phyloP scores from a whole-genome alignment of 2,329 filamentous ascomycete species.

The Ustulina deusta region DNA sequence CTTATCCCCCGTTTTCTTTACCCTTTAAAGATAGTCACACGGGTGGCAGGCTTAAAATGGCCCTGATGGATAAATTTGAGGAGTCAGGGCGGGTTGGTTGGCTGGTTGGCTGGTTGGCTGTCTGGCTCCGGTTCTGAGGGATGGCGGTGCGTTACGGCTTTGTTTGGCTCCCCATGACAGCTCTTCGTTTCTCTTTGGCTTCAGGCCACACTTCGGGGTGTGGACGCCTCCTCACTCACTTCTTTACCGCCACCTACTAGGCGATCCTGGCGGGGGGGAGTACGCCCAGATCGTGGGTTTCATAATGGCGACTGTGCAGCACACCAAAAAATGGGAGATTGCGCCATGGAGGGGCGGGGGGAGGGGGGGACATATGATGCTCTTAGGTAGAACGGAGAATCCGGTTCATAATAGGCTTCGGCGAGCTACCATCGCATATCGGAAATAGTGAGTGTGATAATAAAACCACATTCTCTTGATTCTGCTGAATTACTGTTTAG shows the following conservation, averaged over 20 bases:
- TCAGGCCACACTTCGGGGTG: conserved; percentile 14
- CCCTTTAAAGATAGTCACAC: conserved; percentile 38
- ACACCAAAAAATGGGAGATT: conserved; percentile 11
- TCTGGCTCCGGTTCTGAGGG: conserved; percentile 40
- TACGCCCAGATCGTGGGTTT: conserved; percentile 13
- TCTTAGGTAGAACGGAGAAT: conserved; percentile 21
- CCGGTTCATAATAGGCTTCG: conserved; percentile 34
- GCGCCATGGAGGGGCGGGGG: neutral
- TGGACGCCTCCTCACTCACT: conserved; percentile 20
- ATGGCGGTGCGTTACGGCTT: conserved; percentile 42
- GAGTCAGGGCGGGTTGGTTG: conserved; percentile 42
- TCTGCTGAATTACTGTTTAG: neutral
- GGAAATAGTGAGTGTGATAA: conserved; percentile 29
- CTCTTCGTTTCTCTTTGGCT: conserved; percentile 28
- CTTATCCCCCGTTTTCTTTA: conserved; percentile 29
- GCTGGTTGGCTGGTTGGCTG: conserved; percentile 42
- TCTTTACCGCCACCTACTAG: conserved; percentile 1
- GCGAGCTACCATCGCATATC: conserved; percentile 34
- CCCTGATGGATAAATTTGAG: conserved; percentile 38
- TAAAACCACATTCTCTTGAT: conserved; percentile 26
- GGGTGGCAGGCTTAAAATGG: conserved; percentile 39
- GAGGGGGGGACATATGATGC: conserved; percentile 3
- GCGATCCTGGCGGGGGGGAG: neutral
- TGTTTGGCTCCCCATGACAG: conserved; percentile 34
- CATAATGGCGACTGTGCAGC: conserved; percentile 19